Evolutionary conservation across 2,329 filamentous ascomycete species (phyloP).

Genomic region (Alternaria sp.): DNA sequence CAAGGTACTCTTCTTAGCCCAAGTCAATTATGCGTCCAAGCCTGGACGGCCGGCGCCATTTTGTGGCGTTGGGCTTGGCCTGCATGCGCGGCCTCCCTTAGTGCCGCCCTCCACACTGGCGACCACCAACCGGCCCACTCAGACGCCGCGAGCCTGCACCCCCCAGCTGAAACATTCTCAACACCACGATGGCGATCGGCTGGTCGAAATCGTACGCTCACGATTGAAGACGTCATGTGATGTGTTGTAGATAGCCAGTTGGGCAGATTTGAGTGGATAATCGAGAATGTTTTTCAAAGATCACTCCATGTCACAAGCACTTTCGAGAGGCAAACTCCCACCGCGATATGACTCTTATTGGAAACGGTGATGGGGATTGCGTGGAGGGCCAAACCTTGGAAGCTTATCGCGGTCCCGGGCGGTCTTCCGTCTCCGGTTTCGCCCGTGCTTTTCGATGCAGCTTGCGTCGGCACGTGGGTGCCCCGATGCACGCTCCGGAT

Average conservation of each 20-base stretch:
- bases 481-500: constrained; percentile 5
- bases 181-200: constrained; percentile 34
- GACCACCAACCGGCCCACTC: constrained; percentile 13
- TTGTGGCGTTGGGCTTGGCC: constrained; percentile 1
- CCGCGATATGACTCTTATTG: background rate
- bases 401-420: constrained; percentile 9
- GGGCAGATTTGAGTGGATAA: rapidly evolving
- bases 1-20: constrained; percentile 16
- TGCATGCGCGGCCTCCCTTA: background rate
- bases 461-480: background rate
- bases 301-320: background rate
- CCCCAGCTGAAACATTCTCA: constrained; percentile 43
- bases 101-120: constrained; percentile 10
- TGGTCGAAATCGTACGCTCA: background rate
- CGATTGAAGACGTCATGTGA: constrained; percentile 10
- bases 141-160: constrained; percentile 14
- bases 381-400: constrained; percentile 1
- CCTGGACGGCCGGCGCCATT: constrained; percentile 8
- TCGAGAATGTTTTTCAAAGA: background rate
- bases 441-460: background rate
- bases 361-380: constrained; percentile 2
- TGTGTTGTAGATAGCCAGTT: background rate
- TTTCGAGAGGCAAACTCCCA: background rate
- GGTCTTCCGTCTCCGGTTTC: constrained; percentile 3
- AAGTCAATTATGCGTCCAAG: constrained; percentile 6